phyloP scores from a whole-genome alignment of 768 basidiomycete species.

The Mycena galericulata region DNA sequence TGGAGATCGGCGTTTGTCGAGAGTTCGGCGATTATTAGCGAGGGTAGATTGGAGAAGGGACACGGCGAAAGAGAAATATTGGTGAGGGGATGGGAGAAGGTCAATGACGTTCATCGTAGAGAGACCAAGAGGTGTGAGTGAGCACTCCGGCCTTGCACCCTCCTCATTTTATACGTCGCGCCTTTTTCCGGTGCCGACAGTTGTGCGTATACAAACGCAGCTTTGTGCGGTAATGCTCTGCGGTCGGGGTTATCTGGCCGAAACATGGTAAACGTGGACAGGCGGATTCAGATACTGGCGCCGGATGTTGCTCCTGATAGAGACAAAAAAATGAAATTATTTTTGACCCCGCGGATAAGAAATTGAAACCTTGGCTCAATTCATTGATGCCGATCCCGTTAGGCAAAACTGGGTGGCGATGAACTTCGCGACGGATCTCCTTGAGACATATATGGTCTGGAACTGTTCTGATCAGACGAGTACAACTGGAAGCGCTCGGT shows the following conservation, averaged over 20 bases:
- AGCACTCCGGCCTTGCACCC: conserved; percentile 3
- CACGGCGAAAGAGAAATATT: conserved; percentile 60
- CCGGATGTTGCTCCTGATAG: conserved; percentile 17
- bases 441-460: conserved; percentile 24
- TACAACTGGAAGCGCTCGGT: conserved; percentile 4
- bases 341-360: conserved; percentile 28
- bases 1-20: conserved; percentile 49
- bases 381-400: conserved; percentile 22
- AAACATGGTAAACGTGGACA: conserved; percentile 27
- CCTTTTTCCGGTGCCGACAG: conserved; percentile 16
- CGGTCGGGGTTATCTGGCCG: conserved; percentile 31
- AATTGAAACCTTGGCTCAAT: conserved; percentile 27
- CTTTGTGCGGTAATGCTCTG: conserved; percentile 17
- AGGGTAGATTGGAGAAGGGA: conserved; percentile 60
- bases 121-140: conserved; percentile 19
- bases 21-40: conserved; percentile 44
- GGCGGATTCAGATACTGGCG: conserved; percentile 14
- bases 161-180: conserved; percentile 27
- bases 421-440: conserved; percentile 26
- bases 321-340: conserved; percentile 28
- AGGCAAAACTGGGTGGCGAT: conserved; percentile 21
- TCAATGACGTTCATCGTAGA: conserved; percentile 37
- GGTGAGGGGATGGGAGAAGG: conserved; percentile 66
- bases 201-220: conserved; percentile 19
- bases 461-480: conserved; percentile 21